Base-by-base conservation (phyloP, 176 grass and related monocot genomes). In the Triticum turgidum region DNA sequence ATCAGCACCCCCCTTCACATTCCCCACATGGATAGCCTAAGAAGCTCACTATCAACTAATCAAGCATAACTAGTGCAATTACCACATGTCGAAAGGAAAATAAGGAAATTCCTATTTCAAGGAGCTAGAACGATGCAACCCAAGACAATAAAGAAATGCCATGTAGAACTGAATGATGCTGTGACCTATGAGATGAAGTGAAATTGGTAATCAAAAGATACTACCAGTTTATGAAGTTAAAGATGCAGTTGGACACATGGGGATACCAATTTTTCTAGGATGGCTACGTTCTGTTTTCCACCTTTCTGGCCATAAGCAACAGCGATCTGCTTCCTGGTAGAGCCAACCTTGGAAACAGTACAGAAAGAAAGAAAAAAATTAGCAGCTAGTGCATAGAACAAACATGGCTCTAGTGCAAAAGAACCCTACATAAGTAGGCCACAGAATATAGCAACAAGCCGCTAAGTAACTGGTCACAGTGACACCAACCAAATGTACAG, bases 211-310 rank as follows among this genome's bases (percentile, higher is more conserved):
- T 25, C 77, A 86, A 29, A 54, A 89, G 29, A 79, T 54, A 27
- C 27, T 27, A 44, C 30, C 61, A 76, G 15, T 75, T 61, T 56
- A 80, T 73, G 33, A 61, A 44, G 62, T 69, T 77, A 45, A 37
- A 83, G 58, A 81, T 27, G 47, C 20, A 77, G 51, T 35, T 70
- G 73, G 24, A 34, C 14, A 66, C 15, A 79, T 82, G 58, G 74
- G 62, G 10, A 95, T 96, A 98, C 96, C 93, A 96, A 85, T 73
- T 94, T 94, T 91, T 96, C 87, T 77, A 98, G 88, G 82, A 96
- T 92, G 71, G 86, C 86, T 80, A 94, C 80, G 44, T 94, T 98
- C 69, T 98, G 90, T 86, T 92, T 96, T 77, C 92, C 96, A 83
- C 92, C 92, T 92, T 91, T 94, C 66, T 96, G 89, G 27, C 91